Evolutionary conservation across 139 green algal genomes (phyloP), one percentile per base, ranked within the genome.

Genomic region (Microglena sp.): DNA sequence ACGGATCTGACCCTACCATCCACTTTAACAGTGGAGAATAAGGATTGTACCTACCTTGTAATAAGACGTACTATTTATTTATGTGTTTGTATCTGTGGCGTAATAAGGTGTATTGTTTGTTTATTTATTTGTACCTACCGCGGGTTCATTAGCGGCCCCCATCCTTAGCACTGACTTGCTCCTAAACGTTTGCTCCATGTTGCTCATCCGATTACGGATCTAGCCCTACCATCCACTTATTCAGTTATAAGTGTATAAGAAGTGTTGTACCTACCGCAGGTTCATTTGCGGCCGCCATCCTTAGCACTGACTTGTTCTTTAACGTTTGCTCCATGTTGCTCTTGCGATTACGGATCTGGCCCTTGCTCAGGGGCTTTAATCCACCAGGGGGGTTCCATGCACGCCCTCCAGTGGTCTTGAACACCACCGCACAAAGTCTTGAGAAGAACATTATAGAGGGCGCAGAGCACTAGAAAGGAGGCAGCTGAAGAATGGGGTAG

Each of bases 331-430:
- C 43, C 2, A 75, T 32, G 61, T 83, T 77, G 43, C 80, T 80
- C 33, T 64, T 68, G 3, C 77, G 62, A 28, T 85, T 89, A 8
- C 66, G 56, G 56, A 73, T 74, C 46, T 86, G 82, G 1, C 70
- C 66, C 0, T 24, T 40, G 0, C 65, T 70, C 2, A 86, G 67
- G 2, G 68, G 67, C 22, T 57, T 60, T 36, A 89, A 43, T 2
- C 80, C 80, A 54, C 70, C 75, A 2, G 72, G 76, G 21, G 80
- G 78, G 67, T 87, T 86, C 82, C 82, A 89, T 27, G 72, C 45
- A 5, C 72, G 60, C 21, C 82, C 82, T n/a, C 82, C 82, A 1
- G 70, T 86, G 2, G 71, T 85, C 62, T 89, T 88, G 69, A 74
- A 84, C 11, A 88, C 82, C 0, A 85, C 66, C 26, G 69, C 31